Evolutionary conservation across 805 yeast species (phyloP).

Genomic region (Naumovozyma dairenensis): DNA sequence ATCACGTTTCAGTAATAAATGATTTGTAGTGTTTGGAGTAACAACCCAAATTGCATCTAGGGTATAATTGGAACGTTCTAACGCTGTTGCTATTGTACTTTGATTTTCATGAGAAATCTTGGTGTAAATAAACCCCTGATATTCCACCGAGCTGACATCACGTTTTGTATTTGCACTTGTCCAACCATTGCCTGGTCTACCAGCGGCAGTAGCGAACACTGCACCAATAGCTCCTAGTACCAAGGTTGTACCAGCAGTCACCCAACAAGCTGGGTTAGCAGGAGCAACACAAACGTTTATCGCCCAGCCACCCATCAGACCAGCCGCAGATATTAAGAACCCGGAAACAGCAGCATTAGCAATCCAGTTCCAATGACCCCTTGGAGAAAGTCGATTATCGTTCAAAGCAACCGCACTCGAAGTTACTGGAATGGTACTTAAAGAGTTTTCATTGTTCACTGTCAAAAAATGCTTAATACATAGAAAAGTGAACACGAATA

Average conservation of each 20-base stretch:
- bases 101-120: neutral
- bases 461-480: neutral
- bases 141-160: neutral
- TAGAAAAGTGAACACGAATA: neutral
- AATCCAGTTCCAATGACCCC: constrained; percentile 3
- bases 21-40: neutral
- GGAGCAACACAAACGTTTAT: neutral
- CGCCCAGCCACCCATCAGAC: neutral
- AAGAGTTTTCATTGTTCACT: neutral
- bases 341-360: constrained; percentile 3
- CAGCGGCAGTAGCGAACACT: constrained; percentile 2
- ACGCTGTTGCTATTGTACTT: neutral
- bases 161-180: constrained; percentile 1
- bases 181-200: constrained; percentile 4
- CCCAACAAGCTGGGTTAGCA: constrained; percentile 1
- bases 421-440: neutral
- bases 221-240: constrained; percentile 1
- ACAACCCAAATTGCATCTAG: constrained; percentile 1
- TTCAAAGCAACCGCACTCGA: neutral
- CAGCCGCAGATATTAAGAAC: neutral
- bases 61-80: neutral
- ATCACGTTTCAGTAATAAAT: neutral
- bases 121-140: neutral
- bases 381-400: neutral
- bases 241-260: constrained; percentile 1